A percentile compares a stretch with the other conserved stretches of the same genome.
Conservation (phyloP, 352 stramenopile genomes). For the Phytopythium boreale region DNA sequence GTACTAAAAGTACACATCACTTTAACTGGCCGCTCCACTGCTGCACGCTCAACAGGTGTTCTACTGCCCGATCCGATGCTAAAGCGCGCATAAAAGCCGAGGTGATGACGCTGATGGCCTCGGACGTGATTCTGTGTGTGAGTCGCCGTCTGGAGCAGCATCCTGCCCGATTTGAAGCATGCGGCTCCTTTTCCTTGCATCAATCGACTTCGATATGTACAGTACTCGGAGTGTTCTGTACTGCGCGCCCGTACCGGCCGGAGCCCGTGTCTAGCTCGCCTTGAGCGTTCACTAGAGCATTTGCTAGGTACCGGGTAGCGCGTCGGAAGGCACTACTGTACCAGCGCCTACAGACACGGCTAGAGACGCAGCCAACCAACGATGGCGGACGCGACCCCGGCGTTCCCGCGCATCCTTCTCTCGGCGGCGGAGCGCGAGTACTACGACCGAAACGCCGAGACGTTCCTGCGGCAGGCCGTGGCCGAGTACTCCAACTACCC, state of each 20-base stretch:
- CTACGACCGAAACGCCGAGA: constrained; percentile 35
- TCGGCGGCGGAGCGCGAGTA: constrained; percentile 27
- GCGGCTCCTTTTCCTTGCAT: neutral
- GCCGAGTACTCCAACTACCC: constrained; percentile 30
- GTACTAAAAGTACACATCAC: too few relatives aligned
- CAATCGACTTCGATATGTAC: too few relatives aligned
- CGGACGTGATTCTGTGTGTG: too few relatives aligned
- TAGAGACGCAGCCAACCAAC: constrained; percentile 1
- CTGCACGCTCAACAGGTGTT: too few relatives aligned
- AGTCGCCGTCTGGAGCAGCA: neutral
- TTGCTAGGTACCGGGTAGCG: neutral
- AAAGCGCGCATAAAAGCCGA: neutral
- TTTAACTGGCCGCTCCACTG: too few relatives aligned
- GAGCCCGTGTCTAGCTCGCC: too few relatives aligned
- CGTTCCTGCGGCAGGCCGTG: constrained; percentile 36
- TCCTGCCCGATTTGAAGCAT: neutral
- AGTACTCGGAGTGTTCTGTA: too few relatives aligned
- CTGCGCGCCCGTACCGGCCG: neutral
- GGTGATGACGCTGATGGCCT: neutral
- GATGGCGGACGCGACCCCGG: constrained; percentile 27
- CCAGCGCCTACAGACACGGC: neutral
- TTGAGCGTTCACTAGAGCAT: constrained; percentile 1
- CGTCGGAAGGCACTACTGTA: too few relatives aligned
- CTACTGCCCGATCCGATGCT: neutral
- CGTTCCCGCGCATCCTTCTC: constrained; percentile 35